Conservation (phyloP, 2,329 filamentous ascomycete genomes). For the Sarocladium oryzae region DNA sequence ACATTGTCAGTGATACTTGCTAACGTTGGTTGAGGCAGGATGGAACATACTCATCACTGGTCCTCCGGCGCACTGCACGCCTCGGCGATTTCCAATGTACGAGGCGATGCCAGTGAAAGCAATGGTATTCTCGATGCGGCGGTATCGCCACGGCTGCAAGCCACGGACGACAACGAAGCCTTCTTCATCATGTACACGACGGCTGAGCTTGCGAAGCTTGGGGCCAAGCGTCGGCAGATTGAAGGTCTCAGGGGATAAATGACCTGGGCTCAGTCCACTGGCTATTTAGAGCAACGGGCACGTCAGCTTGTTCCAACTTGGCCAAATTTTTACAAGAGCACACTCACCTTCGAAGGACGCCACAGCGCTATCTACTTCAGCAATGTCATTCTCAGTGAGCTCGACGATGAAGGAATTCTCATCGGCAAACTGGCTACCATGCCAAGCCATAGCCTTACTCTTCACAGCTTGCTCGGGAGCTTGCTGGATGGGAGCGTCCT, state of each 20-base stretch:
- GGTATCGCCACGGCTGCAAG: neutral
- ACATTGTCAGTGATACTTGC: neutral
- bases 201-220: neutral
- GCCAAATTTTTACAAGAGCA: neutral
- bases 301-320: neutral
- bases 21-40: neutral
- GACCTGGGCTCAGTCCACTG: neutral
- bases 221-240: neutral
- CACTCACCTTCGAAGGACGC: conserved; percentile 2
- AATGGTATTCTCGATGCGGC: neutral
- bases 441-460: neutral
- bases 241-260: conserved; percentile 8
- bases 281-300: neutral
- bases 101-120: conserved; percentile 2
- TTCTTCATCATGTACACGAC: neutral
- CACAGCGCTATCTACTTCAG: neutral
- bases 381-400: neutral
- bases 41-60: conserved; percentile 3
- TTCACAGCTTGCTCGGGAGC: neutral
- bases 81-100: conserved; percentile 6
- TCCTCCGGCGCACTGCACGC: neutral
- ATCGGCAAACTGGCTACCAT: neutral
- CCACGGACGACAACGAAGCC: conserved; percentile 9
- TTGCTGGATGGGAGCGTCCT: neutral
- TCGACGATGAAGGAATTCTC: neutral